phyloP scores from a whole-genome alignment of 2,329 filamentous ascomycete genomes.

The Alternaria atra region DNA sequence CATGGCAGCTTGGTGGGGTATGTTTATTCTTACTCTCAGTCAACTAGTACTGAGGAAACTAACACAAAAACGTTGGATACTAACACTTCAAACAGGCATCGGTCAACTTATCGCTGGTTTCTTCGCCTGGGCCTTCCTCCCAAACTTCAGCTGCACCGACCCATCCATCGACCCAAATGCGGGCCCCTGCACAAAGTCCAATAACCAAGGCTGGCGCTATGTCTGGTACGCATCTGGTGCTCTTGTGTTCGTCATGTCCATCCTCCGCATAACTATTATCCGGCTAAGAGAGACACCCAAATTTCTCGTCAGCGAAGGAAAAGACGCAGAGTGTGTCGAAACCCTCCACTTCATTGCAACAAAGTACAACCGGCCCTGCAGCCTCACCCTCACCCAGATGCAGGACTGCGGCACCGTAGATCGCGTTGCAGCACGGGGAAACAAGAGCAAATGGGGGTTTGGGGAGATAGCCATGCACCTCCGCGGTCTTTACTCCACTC shows the following conservation, averaged over 20 bases:
- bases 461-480: conserved; percentile 63
- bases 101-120: conserved; percentile 62
- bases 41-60: background rate
- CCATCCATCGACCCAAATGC: conserved; percentile 47
- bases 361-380: conserved; percentile 63
- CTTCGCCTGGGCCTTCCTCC: conserved; percentile 64
- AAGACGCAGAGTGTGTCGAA: conserved; percentile 61
- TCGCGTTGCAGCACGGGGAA: conserved; percentile 30
- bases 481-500: conserved; percentile 70
- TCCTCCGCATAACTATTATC: conserved; percentile 64
- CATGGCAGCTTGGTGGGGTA: conserved; percentile 67
- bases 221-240: conserved; percentile 63
- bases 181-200: conserved; percentile 58
- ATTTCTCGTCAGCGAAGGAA: conserved; percentile 63
- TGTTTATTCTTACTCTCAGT: background rate
- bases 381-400: conserved; percentile 61
- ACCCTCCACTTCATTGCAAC: conserved; percentile 60
- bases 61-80: background rate
- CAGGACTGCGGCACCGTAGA: conserved; percentile 55
- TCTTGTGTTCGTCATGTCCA: conserved; percentile 63
- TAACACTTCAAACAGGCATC: conserved; percentile 44
- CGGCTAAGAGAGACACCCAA: conserved; percentile 66
- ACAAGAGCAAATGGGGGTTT: conserved; percentile 48
- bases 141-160: conserved; percentile 59
- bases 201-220: conserved; percentile 67